These are phyloP conservation scores for Conticribra weissflogii DNA, from an alignment of 108 stramenopile species.

Conservation along the genomic window DNA sequence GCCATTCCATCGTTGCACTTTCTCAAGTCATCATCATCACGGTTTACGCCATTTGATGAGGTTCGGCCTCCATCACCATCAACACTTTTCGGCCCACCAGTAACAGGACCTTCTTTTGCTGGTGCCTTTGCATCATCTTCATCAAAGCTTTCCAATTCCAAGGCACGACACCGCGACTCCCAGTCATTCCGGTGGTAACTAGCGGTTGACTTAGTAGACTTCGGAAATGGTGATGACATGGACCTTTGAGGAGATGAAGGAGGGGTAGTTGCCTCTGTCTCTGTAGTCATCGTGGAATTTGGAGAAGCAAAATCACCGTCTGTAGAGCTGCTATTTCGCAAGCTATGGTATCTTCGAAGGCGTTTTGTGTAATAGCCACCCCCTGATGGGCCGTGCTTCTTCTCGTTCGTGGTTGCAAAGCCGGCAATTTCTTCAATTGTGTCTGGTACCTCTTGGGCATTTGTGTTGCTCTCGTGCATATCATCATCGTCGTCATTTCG, in stretches of 20 bases:
- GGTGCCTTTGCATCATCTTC: constrained; percentile 10
- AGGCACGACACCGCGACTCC: constrained; percentile 15
- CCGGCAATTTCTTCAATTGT: background rate
- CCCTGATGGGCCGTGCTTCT: background rate
- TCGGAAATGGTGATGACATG: background rate
- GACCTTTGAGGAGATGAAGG: background rate
- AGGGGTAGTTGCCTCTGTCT: constrained; percentile 10
- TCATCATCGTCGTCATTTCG: no score
- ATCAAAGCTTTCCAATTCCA: constrained; percentile 32
- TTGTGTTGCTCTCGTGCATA: background rate
- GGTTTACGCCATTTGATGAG: no score
- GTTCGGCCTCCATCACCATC: background rate
- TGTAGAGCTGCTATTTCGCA: background rate
- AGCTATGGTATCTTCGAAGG: background rate
- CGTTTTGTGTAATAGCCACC: background rate
- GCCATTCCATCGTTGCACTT: no score
- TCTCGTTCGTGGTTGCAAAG: background rate
- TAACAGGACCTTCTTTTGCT: background rate
- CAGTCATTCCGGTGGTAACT: constrained; percentile 1
- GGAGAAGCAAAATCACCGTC: background rate
- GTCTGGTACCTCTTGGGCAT: background rate
- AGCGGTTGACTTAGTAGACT: background rate
- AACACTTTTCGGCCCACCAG: background rate
- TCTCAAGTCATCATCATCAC: no score
- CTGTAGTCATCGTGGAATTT: constrained; percentile 16